Percentiles rank a stretch among this genome's conserved stretches.
Conservation (phyloP, 2,329 filamentous ascomycete species). For the Colletotrichum nymphaeae region DNA sequence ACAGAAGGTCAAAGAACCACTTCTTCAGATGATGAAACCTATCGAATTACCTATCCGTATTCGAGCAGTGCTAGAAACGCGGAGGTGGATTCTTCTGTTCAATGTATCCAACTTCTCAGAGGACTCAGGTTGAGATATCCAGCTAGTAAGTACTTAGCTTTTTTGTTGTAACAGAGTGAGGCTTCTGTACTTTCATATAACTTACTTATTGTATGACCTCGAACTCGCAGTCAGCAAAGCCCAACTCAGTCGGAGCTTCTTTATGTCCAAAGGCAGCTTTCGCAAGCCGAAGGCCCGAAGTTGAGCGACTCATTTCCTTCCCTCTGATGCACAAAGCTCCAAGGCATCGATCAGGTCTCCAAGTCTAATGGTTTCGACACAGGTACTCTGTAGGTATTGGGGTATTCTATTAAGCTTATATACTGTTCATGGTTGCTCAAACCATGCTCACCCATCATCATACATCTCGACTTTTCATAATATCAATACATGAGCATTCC, state of each 20-base stretch:
- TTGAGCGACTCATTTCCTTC: too few relatives aligned
- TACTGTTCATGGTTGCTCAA: not conserved
- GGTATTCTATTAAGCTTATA: not conserved
- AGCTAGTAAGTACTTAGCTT: not conserved
- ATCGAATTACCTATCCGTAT: not conserved
- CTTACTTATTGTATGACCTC: too few relatives aligned
- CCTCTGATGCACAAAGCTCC: not conserved
- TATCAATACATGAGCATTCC: not conserved
- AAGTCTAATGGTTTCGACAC: not conserved
- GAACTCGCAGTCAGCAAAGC: too few relatives aligned
- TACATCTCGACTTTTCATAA: constrained; percentile 4
- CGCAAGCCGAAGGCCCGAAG: too few relatives aligned
- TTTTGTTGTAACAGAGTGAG: not conserved
- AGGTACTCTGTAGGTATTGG: not conserved
- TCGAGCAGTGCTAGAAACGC: not conserved
- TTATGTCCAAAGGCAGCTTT: too few relatives aligned
- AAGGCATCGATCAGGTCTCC: not conserved
- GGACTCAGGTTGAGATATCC: not conserved
- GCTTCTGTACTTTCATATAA: not conserved
- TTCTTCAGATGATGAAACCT: not conserved
- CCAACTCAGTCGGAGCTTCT: too few relatives aligned
- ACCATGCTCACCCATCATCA: not conserved
- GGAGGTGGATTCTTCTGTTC: too few relatives aligned
- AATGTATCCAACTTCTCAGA: not conserved
- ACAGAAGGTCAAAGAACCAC: not conserved